Conservation (phyloP, 306 rosid genomes). For the Trifolium pratense region DNA sequence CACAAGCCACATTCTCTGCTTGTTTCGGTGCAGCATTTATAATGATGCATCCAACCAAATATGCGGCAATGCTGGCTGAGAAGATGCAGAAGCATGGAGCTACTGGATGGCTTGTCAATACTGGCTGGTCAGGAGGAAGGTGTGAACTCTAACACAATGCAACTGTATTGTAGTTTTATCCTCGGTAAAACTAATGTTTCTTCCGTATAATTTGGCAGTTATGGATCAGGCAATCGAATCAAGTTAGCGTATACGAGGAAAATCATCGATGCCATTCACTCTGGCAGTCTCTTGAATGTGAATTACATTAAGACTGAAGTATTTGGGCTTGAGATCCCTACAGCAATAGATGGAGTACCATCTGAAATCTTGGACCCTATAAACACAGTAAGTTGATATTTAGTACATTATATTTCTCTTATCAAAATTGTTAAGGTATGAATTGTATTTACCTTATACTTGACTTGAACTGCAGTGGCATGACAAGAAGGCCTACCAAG, state of each 20-base stretch:
- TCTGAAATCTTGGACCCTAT: background rate
- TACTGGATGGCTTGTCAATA: background rate
- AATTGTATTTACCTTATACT: too few species aligned
- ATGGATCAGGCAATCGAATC: background rate
- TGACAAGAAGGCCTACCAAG: background rate
- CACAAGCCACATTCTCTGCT: background rate
- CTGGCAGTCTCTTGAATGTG: background rate
- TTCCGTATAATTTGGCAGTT: background rate
- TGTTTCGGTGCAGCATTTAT: constrained; percentile 1
- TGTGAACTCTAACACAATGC: background rate
- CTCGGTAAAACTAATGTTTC: background rate
- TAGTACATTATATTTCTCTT: too few species aligned
- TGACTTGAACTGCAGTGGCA: background rate
- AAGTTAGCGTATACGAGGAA: background rate
- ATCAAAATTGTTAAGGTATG: background rate
- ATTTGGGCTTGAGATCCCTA: background rate
- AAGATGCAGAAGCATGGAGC: background rate
- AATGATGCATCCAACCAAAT: background rate
- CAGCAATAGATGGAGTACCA: background rate
- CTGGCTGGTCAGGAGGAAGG: constrained; percentile 1
- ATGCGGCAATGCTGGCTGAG: background rate
- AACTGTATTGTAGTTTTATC: background rate
- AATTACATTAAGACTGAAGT: background rate
- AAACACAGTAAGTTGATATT: background rate
- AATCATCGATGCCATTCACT: background rate